Conservation (phyloP, 768 basidiomycete genomes). For the Collybiopsis luxurians region DNA sequence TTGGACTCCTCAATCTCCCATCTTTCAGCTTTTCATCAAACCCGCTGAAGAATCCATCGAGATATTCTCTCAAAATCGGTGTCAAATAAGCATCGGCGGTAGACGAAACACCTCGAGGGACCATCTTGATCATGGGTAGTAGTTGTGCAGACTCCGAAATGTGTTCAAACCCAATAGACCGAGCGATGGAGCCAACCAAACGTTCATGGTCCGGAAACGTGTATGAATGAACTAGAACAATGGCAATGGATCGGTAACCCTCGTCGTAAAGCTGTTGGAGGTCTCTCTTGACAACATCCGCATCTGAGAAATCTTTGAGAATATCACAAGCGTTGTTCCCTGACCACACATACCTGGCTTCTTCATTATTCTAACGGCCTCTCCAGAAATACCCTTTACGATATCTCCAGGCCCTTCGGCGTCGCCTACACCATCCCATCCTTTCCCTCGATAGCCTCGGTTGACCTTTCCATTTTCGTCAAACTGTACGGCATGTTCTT, state of each 20-base stretch:
- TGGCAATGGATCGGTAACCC: constrained; percentile 88
- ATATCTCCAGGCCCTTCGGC: constrained; percentile 86
- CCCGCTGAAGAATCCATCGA: constrained; percentile 88
- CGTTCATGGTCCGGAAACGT: constrained; percentile 87
- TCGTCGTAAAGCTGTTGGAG: constrained; percentile 69
- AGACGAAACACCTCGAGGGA: constrained; percentile 87
- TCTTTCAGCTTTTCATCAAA: constrained; percentile 76
- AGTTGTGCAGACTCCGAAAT: constrained; percentile 86
- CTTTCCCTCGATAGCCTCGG: constrained; percentile 72
- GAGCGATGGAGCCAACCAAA: constrained; percentile 68
- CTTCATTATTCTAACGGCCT: too few relatives aligned
- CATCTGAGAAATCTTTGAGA: constrained; percentile 81
- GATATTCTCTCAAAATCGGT: constrained; percentile 78
- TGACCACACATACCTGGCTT: too few relatives aligned
- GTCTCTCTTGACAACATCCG: constrained; percentile 57
- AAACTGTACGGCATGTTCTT: constrained; percentile 75
- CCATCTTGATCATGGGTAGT: constrained; percentile 95
- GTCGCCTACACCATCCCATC: constrained; percentile 67
- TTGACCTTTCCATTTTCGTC: constrained; percentile 64
- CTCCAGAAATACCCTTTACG: too few relatives aligned
- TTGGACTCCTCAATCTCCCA: constrained; percentile 52
- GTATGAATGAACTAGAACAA: constrained; percentile 90
- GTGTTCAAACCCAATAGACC: constrained; percentile 80
- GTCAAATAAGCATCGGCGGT: constrained; percentile 96
- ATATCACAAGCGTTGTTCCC: too few relatives aligned